Evolutionary conservation across 768 basidiomycete species (phyloP).

Genomic region (Gloeopeniophorella convolvens): DNA sequence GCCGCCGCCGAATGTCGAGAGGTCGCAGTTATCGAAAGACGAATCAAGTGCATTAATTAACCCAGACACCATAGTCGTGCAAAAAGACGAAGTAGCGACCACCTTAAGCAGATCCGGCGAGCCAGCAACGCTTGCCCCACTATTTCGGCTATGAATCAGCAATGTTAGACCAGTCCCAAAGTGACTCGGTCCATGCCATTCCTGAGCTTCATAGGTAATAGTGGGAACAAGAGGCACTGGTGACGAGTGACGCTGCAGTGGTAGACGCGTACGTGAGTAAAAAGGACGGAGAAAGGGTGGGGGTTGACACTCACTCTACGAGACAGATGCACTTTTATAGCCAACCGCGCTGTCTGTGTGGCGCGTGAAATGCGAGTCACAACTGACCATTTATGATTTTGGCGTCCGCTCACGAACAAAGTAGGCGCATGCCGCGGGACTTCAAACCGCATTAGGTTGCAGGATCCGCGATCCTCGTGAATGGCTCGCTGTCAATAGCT

Average conservation of each 20-base stretch:
- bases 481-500: not conserved
- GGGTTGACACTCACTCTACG: not conserved
- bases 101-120: not conserved
- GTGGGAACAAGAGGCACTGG: conserved; percentile 10
- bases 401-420: conserved; percentile 4
- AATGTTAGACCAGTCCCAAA: conserved; percentile 2
- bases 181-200: conserved; percentile 1
- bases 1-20: no score
- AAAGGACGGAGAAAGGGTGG: not conserved
- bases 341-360: not conserved
- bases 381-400: conserved; percentile 8
- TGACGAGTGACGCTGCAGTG: not conserved
- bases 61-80: no score
- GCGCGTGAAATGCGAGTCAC: not conserved
- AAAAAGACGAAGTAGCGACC: not conserved
- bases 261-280: not conserved
- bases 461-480: conserved; percentile 5
- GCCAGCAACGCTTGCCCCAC: conserved; percentile 13
- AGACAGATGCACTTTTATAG: conserved; percentile 11
- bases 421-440: conserved; percentile 4
- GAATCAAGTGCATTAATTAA: not conserved
- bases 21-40: not conserved
- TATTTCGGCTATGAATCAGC: conserved; percentile 21
- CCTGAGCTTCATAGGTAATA: conserved; percentile 16
- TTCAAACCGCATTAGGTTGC: conserved; percentile 6